Percentiles rank a stretch among this genome's conserved stretches.
These are phyloP conservation scores for Kluyveromyces marxianus DNA, from an alignment of 1,139 yeast genomes.

Conservation along the genomic window DNA sequence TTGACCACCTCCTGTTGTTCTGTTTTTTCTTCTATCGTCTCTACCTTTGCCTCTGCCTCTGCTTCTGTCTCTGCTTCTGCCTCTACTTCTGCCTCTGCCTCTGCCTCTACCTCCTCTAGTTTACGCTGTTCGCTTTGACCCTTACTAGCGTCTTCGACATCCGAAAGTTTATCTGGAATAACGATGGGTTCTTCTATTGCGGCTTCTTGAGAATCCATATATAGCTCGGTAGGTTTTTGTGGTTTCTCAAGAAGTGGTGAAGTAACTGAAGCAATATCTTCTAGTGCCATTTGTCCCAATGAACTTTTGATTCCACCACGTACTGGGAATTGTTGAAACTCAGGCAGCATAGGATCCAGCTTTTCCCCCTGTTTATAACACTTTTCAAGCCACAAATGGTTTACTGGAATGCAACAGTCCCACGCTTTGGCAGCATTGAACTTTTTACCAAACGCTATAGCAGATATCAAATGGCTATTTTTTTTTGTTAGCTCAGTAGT, in stretches of 20 bases:
- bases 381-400: conserved; percentile 89
- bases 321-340: conserved; percentile 13
- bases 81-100: too few relatives aligned
- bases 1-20: too few relatives aligned
- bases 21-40: too few relatives aligned
- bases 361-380: conserved; percentile 23
- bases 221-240: not conserved
- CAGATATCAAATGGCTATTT: conserved; percentile 69
- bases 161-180: too few relatives aligned
- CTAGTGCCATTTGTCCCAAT: conserved; percentile 11
- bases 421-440: conserved; percentile 63
- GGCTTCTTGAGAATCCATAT: too few relatives aligned
- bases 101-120: too few relatives aligned
- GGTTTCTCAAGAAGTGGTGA: not conserved
- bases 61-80: too few relatives aligned
- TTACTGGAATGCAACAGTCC: conserved; percentile 50
- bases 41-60: too few relatives aligned
- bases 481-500: conserved; percentile 60
- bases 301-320: conserved; percentile 12
- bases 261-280: not conserved
- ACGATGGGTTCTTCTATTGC: too few relatives aligned
- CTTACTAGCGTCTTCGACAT: too few relatives aligned
- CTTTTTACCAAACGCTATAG: conserved; percentile 63
- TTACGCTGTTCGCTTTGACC: too few relatives aligned
- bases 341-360: conserved; percentile 11